Base-by-base conservation (phyloP, 306 rosid genomes). In the Malus orientalis region DNA sequence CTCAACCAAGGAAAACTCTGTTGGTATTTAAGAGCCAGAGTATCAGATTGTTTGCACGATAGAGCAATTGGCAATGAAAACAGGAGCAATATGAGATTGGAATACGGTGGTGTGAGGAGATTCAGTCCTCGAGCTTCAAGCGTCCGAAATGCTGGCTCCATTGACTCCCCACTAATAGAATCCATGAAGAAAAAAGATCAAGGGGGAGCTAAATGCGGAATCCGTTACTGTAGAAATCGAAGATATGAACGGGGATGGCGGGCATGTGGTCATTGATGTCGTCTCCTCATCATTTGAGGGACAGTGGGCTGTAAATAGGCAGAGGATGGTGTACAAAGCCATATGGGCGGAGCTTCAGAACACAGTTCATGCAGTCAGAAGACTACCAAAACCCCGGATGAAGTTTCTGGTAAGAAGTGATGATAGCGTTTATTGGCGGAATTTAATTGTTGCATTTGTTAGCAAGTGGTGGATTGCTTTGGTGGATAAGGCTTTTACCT, bases 311-410 rank as follows among this genome's bases (percentile, higher is more conserved):
- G 98, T 92, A 40, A 95, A 87, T 74, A 86, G 98, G 88, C 98
- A 95, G 83, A 89, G 97, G 81, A 90, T 95, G 98, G 97, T 94
- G 63, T 94, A 91, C 82, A 94, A 90, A 79, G 96, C 95, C 76
- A 94, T 94, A 75, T 94, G 96, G 98, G 98, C 91, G 87, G 98
- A 94, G 87, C 98, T 91, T 75, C 97, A 94, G 79, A 90, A 44
- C 81, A 83, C 82, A 16, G 98, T 95, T 63, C 98, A 95, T 74
- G 98, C 98, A 8, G 98, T 84, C 93, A 89, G 79, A 95, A 89
- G 98, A 87, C 93, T 38, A 95, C 98, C 54, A 79, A 77, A 76
- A 92, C 97, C 67, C 98, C 98, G 25, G 69, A 79, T 18, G 98
- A 94, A 89, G 95, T 89, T 44, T 83, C 89, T 3, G 23, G 75